These are phyloP conservation scores for Calonectria honghensis DNA, from an alignment of 2,329 filamentous ascomycete species.

Conservation along the genomic window DNA sequence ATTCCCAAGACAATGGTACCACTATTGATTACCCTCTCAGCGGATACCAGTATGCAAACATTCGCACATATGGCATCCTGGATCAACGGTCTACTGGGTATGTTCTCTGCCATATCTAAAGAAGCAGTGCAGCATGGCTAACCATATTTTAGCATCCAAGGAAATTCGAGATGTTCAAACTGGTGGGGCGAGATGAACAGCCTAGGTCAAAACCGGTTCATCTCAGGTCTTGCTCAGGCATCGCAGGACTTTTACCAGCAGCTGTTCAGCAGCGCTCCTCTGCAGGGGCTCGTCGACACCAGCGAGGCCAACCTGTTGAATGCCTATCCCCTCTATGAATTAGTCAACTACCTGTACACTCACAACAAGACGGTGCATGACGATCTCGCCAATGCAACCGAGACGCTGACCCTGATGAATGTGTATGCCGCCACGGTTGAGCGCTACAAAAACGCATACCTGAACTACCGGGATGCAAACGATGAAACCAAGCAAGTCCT, in stretches of 20 bases:
- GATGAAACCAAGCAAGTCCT: conserved; percentile 61
- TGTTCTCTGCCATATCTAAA: conserved; percentile 46
- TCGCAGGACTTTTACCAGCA: conserved; percentile 64
- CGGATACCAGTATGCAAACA: conserved; percentile 87
- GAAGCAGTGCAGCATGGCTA: conserved; percentile 5
- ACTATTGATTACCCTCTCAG: conserved; percentile 79
- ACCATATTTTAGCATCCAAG: conserved; percentile 59
- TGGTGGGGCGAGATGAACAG: conserved; percentile 60
- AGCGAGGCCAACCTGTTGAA: conserved; percentile 65
- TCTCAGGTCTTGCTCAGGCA: conserved; percentile 53
- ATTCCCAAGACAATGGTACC: conserved; percentile 60
- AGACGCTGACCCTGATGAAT: conserved; percentile 68
- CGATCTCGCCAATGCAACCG: conserved; percentile 60
- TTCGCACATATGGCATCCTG: conserved; percentile 71
- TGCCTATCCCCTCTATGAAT: conserved; percentile 73
- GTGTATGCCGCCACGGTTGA: conserved; percentile 81
- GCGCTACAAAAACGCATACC: conserved; percentile 72
- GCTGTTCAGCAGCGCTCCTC: conserved; percentile 61
- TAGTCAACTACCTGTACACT: conserved; percentile 71
- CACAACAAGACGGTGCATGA: conserved; percentile 68
- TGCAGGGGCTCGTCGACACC: conserved; percentile 62
- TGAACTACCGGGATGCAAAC: conserved; percentile 67
- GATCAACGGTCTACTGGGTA: conserved; percentile 69
- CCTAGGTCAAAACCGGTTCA: conserved; percentile 51
- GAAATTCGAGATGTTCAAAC: conserved; percentile 61